A percentile compares a stretch with the other conserved stretches of the same genome.
Evolutionary conservation across 495 filamentous ascomycete genomes (phyloP).

Genomic region (Aspergillus hancockii): DNA sequence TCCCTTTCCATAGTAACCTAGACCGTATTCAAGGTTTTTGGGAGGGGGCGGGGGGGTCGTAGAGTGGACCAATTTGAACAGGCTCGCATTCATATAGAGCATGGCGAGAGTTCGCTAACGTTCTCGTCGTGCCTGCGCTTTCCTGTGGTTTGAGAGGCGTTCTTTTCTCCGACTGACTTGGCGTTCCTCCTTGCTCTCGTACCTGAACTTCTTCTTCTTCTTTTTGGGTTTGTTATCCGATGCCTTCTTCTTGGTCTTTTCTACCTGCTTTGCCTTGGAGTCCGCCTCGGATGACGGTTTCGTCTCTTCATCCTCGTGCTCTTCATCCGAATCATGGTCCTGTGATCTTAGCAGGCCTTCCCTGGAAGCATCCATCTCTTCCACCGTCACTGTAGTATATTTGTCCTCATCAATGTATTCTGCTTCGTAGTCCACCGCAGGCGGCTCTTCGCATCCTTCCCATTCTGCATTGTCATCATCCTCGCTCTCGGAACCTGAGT

Average conservation of each 20-base stretch:
- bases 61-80: neutral
- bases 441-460: constrained; percentile 61
- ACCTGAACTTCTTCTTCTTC: constrained; percentile 89
- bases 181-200: constrained; percentile 82
- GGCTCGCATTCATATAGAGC: neutral
- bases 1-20: constrained; percentile 18
- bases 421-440: constrained; percentile 74
- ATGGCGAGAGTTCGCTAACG: constrained; percentile 20
- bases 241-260: constrained; percentile 53
- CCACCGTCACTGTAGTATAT: constrained; percentile 90
- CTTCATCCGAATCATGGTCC: constrained; percentile 49
- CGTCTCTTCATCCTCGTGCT: constrained; percentile 30
- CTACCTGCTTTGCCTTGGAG: constrained; percentile 26
- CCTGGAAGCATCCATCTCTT: constrained; percentile 80
- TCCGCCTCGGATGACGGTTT: constrained; percentile 31
- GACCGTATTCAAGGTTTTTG: constrained; percentile 21
- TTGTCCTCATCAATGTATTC: constrained; percentile 97
- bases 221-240: constrained; percentile 60
- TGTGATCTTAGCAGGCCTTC: constrained; percentile 62
- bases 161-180: constrained; percentile 67
- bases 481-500: constrained; percentile 38
- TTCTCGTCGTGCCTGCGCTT: constrained; percentile 46
- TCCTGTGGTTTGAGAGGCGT: constrained; percentile 57
- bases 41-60: constrained; percentile 7
- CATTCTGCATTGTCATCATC: constrained; percentile 55